Evolutionary conservation across 1,284 basidiomycete genomes (phyloP), one percentile per base, ranked within the genome.

Genomic region (Sphaerobolus stellatus): DNA sequence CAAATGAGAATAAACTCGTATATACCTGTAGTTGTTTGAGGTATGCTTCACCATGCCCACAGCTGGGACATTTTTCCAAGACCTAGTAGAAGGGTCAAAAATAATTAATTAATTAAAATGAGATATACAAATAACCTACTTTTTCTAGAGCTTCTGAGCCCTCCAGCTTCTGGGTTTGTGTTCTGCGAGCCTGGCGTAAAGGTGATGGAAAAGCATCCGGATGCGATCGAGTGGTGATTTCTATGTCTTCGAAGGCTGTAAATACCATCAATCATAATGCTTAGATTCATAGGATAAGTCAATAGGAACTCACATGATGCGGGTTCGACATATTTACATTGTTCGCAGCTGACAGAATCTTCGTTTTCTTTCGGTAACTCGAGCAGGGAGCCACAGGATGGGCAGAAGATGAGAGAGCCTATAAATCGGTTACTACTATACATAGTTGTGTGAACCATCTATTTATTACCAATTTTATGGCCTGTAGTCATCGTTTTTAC

Each of bases 331-430:
- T 90, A 83, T 2, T 83, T 84, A 68, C 96, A 98, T 64, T 95
- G 93, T 65, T 91, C 88, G 73, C 96, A 99, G 22, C 73, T 77
- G 41, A 98, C 90, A 33, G 79, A 76, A 52, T 81, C 78, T 64
- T 93, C 84, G 53, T 88, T 86, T 56, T 92, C 92, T 58, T 77
- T 76, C 0, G 96, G 95, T 22, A 95, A 74, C 62, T 90, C 85
- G 22, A 99, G 84, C 41, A 99, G 75, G 0, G 92, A 94, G 16
- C 94, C 94, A 66, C 96, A 99, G 57, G 86, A 81, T 6, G 91
- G 89, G 72, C 96, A 99, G 73, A 99, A 98, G 45, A 98, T 78
- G 25, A 98, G 78, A 5, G 94, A 94, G 51, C 96, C 94, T 84
- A 71, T 2, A 34, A 28, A 43, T 36, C 22, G n/a, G n/a, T n/a